Evolutionary conservation across 495 filamentous ascomycete genomes (phyloP), one percentile per base, ranked within the genome.

Genomic region (Penicillium chermesinum): DNA sequence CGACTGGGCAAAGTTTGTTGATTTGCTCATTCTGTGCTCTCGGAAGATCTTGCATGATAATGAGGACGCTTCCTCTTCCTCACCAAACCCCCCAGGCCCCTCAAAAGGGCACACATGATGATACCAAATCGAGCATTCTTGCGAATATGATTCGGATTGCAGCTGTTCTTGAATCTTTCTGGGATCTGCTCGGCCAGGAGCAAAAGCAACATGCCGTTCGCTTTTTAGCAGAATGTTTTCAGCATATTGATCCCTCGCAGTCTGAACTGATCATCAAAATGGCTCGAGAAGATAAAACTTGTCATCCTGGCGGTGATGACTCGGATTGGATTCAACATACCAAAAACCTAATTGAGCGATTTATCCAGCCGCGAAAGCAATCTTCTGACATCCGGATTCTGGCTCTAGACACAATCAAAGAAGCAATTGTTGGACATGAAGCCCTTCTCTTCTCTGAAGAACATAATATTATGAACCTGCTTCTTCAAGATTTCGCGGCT

Each of bases 241-340:
- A 67, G 45, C 60, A 72, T 20, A 61, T 75, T 37, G 66, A 71
- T 35, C 66, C 65, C 39, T 60, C 70, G 3, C 72, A 75, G 44
- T 67, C 72, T 22, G 67, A 72, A 33, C 56, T 75, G 14, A 55
- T 75, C 25, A 62, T 75, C 33, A 63, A 65, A 43, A 62, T 63
- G 35, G 62, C 67, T 42, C 57, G 69, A 44, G 44, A 57, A 9
- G 63, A 69, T 38, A 57, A 79, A 20, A 82, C 82, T 45, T 88
- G 86, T 51, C 85, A 82, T 47, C 89, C 87, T 15, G 46, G 43
- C 18, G 87, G 83, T 3, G 82, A 82, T 58, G 61, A 69, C 12
- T n/a, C n/a, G n/a, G 62, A 77, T 7, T 95, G 88, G 84, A 70
- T 84, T 22, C 66, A 68, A 4, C 83, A 87, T 50, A 77, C 83